Evolutionary conservation across 1,139 yeast species (phyloP).

Genomic region (Kazachstania sp.): DNA sequence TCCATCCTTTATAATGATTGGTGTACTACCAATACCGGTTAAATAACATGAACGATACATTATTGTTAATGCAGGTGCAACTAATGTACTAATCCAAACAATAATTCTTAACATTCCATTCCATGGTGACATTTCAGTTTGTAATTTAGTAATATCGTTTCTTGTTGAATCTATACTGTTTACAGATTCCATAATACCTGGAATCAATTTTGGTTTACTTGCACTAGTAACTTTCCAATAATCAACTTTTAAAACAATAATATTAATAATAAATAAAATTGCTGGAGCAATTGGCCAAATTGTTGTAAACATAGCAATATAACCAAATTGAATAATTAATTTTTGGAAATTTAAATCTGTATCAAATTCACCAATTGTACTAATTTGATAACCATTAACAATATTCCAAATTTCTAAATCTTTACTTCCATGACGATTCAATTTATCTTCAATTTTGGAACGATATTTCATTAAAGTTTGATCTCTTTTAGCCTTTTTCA

Average conservation of each 20-base stretch:
- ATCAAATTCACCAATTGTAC: conserved; percentile 48
- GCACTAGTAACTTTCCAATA: conserved; percentile 25
- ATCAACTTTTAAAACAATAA: conserved; percentile 24
- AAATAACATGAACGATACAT: conserved; percentile 48
- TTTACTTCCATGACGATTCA: conserved; percentile 28
- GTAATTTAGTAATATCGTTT: neutral
- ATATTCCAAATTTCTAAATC: conserved; percentile 49
- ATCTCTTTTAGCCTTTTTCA: neutral
- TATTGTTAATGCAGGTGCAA: conserved; percentile 61
- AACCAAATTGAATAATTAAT: conserved; percentile 74
- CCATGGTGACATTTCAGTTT: conserved; percentile 9
- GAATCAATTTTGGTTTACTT: conserved; percentile 16
- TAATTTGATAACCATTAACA: conserved; percentile 40
- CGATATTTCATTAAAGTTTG: conserved; percentile 2
- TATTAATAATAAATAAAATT: conserved; percentile 51
- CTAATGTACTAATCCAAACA: conserved; percentile 67
- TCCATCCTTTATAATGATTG: conserved; percentile 12
- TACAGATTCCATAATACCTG: conserved; percentile 3
- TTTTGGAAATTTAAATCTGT: conserved; percentile 68
- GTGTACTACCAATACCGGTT: conserved; percentile 20
- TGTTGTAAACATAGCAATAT: conserved; percentile 71
- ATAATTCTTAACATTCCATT: conserved; percentile 47
- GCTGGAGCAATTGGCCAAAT: conserved; percentile 88
- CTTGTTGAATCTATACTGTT: neutral
- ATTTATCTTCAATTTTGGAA: conserved; percentile 1